Conservation (phyloP, 768 basidiomycete species). For the Daedaleopsis sinensis region DNA sequence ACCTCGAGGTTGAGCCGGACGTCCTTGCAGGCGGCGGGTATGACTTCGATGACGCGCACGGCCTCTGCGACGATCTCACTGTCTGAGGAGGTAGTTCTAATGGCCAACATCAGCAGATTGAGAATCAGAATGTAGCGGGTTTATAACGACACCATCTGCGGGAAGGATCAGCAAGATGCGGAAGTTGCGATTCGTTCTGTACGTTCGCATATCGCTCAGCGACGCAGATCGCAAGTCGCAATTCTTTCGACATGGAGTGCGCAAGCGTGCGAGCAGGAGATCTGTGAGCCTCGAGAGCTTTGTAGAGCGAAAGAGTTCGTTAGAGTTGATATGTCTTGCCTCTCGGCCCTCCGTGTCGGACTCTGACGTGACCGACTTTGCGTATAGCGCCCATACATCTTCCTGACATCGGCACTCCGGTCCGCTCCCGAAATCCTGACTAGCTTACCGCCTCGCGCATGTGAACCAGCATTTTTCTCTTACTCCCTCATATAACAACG, state of each 20-base stretch:
- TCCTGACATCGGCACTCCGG: neutral
- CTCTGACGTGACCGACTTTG: neutral
- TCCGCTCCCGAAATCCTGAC: slow-evolving; percentile 18
- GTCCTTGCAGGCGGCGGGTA: slow-evolving; percentile 63
- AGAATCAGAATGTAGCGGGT: neutral
- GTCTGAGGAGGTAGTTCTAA: slow-evolving; percentile 47
- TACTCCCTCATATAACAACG: slow-evolving; percentile 20
- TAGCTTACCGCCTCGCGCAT: slow-evolving; percentile 15
- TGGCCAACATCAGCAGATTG: neutral
- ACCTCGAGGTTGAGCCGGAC: slow-evolving; percentile 74
- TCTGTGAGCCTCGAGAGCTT: neutral
- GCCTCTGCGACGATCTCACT: slow-evolving; percentile 92
- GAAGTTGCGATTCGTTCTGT: slow-evolving; percentile 53
- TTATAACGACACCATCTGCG: slow-evolving; percentile 95
- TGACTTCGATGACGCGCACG: slow-evolving; percentile 73
- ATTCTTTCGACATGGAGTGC: slow-evolving; percentile 25
- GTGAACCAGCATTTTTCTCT: slow-evolving; percentile 26
- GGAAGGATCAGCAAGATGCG: slow-evolving; percentile 86
- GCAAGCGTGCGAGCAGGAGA: neutral
- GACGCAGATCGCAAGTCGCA: slow-evolving; percentile 20
- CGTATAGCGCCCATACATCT: neutral
- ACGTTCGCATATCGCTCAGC: neutral
- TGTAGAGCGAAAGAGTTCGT: neutral
- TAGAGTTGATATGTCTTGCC: neutral
- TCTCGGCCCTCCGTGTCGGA: slow-evolving; percentile 1